Evolutionary conservation across 1,284 basidiomycete genomes (phyloP), one percentile per base, ranked within the genome.

Genomic region (Marasmius sp.): DNA sequence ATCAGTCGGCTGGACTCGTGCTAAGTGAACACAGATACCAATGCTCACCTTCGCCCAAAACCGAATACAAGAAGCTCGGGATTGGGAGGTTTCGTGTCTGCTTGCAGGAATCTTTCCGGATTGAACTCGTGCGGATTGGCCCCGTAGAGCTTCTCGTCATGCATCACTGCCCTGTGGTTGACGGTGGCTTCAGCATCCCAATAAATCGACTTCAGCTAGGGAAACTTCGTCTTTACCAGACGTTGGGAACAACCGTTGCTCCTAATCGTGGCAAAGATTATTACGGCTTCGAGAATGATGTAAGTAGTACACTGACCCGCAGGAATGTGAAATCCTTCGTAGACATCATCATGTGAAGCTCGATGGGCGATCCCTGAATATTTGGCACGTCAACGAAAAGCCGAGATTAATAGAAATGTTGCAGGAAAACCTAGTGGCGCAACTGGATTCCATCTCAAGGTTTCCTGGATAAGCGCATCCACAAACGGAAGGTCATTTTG

Each of bases 391-490:
- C n/a, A n/a, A n/a, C n/a, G n/a, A n/a, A n/a, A n/a, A n/a, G n/a
- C n/a, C n/a, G n/a, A n/a, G n/a, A n/a, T n/a, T n/a, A n/a, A n/a
- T n/a, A n/a, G n/a, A n/a, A n/a, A n/a, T n/a, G n/a, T n/a, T n/a
- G n/a, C n/a, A n/a, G n/a, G n/a, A n/a, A n/a, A n/a, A 72, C 73
- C 71, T 36, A 75, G 65, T n/a, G 75, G 74, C 0, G 69, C 67
- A 3, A 71, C 70, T 12, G 73, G 72, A 36, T 69, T 64, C 74
- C 74, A 76, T 16, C 75, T 64, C 36, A 76, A 61, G 11, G 71
- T 66, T 64, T 77, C 76, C 18, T 66, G 69, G 34, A 75, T 51
- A 12, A 77, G 63, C 8, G 75, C 75, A 7, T 73, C 68, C 16
- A 75, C 61, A 60, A 75, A 77, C 1, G 75, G 75, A 33, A 77